Conservation (phyloP, 2,329 filamentous ascomycete genomes). For the Fusarium sp. region DNA sequence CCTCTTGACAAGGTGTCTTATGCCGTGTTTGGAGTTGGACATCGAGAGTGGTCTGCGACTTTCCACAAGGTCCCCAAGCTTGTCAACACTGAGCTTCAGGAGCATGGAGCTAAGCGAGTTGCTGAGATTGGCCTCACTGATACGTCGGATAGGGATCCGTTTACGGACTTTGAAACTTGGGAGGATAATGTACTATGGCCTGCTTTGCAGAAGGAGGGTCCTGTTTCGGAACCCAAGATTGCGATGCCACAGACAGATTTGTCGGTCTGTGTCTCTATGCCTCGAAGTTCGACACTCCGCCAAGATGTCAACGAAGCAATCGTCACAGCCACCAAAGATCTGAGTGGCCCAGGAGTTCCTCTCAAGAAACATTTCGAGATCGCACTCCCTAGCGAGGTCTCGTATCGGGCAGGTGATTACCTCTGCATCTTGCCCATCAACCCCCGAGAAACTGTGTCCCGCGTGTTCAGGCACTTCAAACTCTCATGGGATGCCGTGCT, state of each 20-base stretch:
- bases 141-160: conserved; percentile 69
- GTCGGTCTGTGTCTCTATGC: not conserved
- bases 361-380: conserved; percentile 71
- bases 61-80: conserved; percentile 73
- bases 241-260: not conserved
- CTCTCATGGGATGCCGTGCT: conserved; percentile 70
- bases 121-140: conserved; percentile 63
- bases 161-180: conserved; percentile 72
- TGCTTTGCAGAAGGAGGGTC: conserved; percentile 61
- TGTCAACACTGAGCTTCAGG: conserved; percentile 62
- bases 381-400: conserved; percentile 69
- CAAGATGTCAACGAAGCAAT: conserved; percentile 70
- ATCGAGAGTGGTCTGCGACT: conserved; percentile 65
- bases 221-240: conserved; percentile 50
- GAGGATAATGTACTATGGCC: conserved; percentile 63
- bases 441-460: conserved; percentile 66
- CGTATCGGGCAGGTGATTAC: conserved; percentile 78
- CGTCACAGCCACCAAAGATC: conserved; percentile 62
- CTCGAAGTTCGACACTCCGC: conserved; percentile 61
- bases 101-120: conserved; percentile 42
- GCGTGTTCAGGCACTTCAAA: conserved; percentile 70
- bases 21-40: conserved; percentile 76
- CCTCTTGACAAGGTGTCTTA: conserved; percentile 64
- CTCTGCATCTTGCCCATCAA: conserved; percentile 77
- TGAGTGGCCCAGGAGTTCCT: conserved; percentile 61